Percentiles rank a stretch among this genome's conserved stretches.
Evolutionary conservation across 306 rosid genomes (phyloP).

Genomic region (Cicer yamashitae): DNA sequence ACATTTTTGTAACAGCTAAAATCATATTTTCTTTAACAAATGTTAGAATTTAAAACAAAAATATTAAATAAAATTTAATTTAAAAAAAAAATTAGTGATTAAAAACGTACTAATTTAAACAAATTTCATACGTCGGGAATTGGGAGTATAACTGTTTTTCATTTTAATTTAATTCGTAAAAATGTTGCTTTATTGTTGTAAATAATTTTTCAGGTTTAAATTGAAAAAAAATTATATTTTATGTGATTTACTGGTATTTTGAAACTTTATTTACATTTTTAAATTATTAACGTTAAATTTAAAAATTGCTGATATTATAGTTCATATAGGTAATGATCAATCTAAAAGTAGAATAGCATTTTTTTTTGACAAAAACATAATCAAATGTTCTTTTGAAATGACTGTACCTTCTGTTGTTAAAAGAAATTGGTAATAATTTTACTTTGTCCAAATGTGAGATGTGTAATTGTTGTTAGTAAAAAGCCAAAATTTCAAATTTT

Average conservation of each 20-base stretch:
- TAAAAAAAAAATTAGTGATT: not conserved
- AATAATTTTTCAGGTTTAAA: too few relatives aligned
- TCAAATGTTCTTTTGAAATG: constrained; percentile 34
- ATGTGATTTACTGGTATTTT: not conserved
- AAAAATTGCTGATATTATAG: not conserved
- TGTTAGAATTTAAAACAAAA: not conserved
- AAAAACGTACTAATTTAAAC: too few relatives aligned
- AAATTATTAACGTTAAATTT: not conserved
- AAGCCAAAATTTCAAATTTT: constrained; percentile 36
- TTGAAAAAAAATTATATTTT: too few relatives aligned
- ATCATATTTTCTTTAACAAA: too few relatives aligned
- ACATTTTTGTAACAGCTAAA: too few relatives aligned
- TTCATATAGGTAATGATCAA: not conserved
- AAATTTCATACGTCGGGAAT: too few relatives aligned
- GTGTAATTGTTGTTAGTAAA: not conserved
- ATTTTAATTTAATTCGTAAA: too few relatives aligned
- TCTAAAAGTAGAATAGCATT: not conserved
- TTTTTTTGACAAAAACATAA: constrained; percentile 28
- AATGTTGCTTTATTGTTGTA: too few relatives aligned
- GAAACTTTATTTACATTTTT: not conserved
- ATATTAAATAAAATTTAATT: too few relatives aligned
- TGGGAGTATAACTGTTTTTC: too few relatives aligned
- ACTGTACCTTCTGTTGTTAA: constrained; percentile 2
- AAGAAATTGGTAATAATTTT: constrained; percentile 24
- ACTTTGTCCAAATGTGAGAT: constrained; percentile 29